These are phyloP conservation scores for Sugiyamaella marilandica DNA, from an alignment of 805 yeast genomes.

Conservation along the genomic window DNA sequence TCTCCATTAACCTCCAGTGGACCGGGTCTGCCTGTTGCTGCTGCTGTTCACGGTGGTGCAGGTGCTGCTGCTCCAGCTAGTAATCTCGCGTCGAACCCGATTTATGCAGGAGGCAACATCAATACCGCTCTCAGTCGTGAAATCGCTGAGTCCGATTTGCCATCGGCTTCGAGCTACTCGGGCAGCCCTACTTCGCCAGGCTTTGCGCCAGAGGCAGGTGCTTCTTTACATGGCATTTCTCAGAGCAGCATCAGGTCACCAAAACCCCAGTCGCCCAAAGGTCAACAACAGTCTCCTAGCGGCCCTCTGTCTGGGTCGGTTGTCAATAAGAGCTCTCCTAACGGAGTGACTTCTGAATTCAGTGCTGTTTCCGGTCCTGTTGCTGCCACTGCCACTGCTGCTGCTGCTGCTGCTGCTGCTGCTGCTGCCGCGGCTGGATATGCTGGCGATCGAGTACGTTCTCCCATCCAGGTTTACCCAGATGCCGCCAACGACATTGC, in stretches of 20 bases:
- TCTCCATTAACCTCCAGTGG: not conserved
- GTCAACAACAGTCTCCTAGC: not conserved
- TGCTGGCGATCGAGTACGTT: not conserved
- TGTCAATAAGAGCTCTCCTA: conserved; percentile 4
- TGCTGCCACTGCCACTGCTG: conserved; percentile 9
- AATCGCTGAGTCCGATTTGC: not conserved
- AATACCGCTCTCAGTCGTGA: not conserved
- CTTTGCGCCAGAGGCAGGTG: not conserved
- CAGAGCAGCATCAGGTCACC: not conserved
- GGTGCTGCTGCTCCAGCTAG: too few relatives aligned
- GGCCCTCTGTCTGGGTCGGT: conserved; percentile 6
- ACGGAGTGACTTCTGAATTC: not conserved
- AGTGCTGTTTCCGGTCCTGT: conserved; percentile 17
- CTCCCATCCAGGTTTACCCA: conserved; percentile 7
- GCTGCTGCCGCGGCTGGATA: not conserved
- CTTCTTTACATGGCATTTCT: not conserved
- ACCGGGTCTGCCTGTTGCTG: not conserved
- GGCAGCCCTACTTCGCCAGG: not conserved
- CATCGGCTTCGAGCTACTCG: not conserved
- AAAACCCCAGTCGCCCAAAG: not conserved
- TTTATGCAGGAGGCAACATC: not conserved
- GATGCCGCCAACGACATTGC: not conserved
- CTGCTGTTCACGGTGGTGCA: not conserved
- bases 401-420: conserved; percentile 7
- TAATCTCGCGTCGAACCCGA: not conserved